phyloP scores from a whole-genome alignment of 495 filamentous ascomycete genomes.

The Wilcoxina mikolae region DNA sequence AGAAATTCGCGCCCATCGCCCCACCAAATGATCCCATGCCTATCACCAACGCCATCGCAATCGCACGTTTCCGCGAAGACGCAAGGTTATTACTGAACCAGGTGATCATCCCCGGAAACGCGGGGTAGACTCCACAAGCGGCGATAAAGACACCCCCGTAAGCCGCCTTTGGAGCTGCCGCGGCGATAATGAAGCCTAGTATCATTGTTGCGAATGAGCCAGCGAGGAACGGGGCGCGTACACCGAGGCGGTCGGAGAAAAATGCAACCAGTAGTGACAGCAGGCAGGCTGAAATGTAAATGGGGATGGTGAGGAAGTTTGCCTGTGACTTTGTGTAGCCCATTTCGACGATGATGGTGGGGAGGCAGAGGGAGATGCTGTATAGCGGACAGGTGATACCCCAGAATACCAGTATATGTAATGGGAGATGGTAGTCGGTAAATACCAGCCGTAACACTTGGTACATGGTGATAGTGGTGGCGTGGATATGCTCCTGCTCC shows the following conservation, averaged over 20 bases:
- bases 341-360: conserved; percentile 42
- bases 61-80: conserved; percentile 53
- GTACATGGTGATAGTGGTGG: conserved; percentile 38
- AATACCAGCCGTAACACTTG: conserved; percentile 50
- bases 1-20: conserved; percentile 64
- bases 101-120: conserved; percentile 51
- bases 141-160: conserved; percentile 65
- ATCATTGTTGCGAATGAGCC: conserved; percentile 15
- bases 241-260: conserved; percentile 19
- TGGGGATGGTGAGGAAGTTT: conserved; percentile 46
- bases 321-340: conserved; percentile 50
- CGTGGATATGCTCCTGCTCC: conserved; percentile 30
- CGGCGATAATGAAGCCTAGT: conserved; percentile 21
- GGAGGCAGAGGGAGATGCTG: conserved; percentile 58
- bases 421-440: conserved; percentile 58
- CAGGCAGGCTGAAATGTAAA: conserved; percentile 23
- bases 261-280: conserved; percentile 16
- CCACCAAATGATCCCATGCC: conserved; percentile 59
- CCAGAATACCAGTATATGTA: conserved; percentile 44
- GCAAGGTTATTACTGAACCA: conserved; percentile 62
- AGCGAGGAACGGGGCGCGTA: conserved; percentile 14
- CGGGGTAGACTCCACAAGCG: conserved; percentile 47
- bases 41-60: conserved; percentile 63
- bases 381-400: conserved; percentile 55
- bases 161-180: conserved; percentile 29